phyloP scores from a whole-genome alignment of 164 flowering plant genomes.

The Vitis cinerea region DNA sequence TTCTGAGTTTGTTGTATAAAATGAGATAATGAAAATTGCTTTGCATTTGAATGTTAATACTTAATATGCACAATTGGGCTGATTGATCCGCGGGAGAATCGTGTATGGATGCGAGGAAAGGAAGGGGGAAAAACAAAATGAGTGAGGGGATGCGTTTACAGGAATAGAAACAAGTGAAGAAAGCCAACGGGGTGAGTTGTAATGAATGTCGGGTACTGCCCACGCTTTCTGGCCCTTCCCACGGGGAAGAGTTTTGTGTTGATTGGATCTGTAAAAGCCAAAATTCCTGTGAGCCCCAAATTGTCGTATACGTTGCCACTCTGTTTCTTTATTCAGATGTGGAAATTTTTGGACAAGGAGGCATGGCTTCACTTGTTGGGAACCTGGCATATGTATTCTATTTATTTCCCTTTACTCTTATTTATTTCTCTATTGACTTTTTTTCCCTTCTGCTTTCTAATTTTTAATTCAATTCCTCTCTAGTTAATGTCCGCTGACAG shows the following conservation, averaged over 20 bases:
- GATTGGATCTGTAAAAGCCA: constrained; percentile 9
- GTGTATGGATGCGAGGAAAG: constrained; percentile 5
- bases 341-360: too few relatives aligned
- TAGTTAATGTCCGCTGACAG: too few relatives aligned
- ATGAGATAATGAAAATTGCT: neutral
- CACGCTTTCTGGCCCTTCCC: constrained; percentile 5
- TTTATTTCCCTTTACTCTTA: too few relatives aligned
- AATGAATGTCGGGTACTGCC: constrained; percentile 11
- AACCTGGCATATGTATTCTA: too few relatives aligned
- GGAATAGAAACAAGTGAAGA: neutral
- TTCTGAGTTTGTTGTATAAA: constrained; percentile 1
- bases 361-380: too few relatives aligned
- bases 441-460: too few relatives aligned
- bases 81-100: neutral
- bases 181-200: neutral
- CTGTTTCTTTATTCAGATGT: neutral
- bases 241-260: neutral
- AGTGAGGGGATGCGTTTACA: neutral
- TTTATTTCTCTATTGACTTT: too few relatives aligned
- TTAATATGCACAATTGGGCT: too few relatives aligned
- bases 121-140: neutral
- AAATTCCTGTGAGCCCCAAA: neutral
- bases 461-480: too few relatives aligned
- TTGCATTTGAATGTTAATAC: too few relatives aligned
- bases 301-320: constrained; percentile 8